Base-by-base conservation (phyloP, 2,329 filamentous ascomycete genomes). In the Monilinia vaccinii-corymbosi region DNA sequence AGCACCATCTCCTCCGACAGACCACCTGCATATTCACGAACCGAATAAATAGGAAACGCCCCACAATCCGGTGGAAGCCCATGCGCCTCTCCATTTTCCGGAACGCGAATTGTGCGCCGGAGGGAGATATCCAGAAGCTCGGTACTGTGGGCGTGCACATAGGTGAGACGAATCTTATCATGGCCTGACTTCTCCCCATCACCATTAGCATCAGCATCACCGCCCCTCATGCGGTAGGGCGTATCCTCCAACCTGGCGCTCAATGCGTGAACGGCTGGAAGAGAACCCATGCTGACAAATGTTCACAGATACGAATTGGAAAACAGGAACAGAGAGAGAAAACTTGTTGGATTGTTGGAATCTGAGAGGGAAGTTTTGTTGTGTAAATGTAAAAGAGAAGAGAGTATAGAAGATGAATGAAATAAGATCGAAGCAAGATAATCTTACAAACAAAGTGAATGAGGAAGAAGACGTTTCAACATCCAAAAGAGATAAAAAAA, bases 61-160 rank as follows among this genome's bases (percentile, higher is more conserved):
- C 74, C 76, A 18, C 75, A 65, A 31, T 62, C 61, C 1, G 74
- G 73, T 0, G 76, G 75, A 1, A 78, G 69, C 69, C 60, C n/a
- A 42, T 63, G 62, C 11, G 61, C 52, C 4, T 66, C 60, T 0
- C 63, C 56, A 53, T 75, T 73, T 57, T 79, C 76, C 0, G 75
- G 73, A 5, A 79, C 73, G 18, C 76, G 72, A 31, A 79, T 67
- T 0, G 75, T 78, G 18, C 76, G 73, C 40, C 72, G 64, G 58
- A 79, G 74, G 1, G 61, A 63, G 59, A 78, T 74, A 4, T 36
- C 34, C 4, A 57, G 32, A n/a, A 4, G 9, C 13, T 40, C 51
- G 11, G 13, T 28, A 13, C 13, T 18, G 23, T 16, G 28, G 5
- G 4, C 3, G 6, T 3, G 13, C 3, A 9, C 9, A 23, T 46